A percentile compares a stretch with the other conserved stretches of the same genome.
phyloP scores from a whole-genome alignment of 1,284 basidiomycete species.

The Irpex lacteus region DNA sequence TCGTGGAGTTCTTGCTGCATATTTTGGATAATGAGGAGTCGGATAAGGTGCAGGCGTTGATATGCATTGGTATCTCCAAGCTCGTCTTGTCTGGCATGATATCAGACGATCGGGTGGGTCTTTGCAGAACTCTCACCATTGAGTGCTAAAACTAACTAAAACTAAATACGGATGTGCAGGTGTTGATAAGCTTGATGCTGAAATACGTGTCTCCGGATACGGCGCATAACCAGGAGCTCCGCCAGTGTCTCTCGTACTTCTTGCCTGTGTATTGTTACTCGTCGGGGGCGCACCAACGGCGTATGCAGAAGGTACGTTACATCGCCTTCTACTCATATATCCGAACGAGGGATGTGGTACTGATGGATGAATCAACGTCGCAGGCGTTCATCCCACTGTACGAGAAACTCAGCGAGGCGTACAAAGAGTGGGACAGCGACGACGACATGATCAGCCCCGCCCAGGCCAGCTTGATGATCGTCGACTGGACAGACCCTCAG shows the following conservation, averaged over 20 bases:
- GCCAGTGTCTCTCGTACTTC: slow-evolving; percentile 96
- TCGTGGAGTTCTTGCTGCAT: slow-evolving; percentile 76
- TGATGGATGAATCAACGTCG: too few relatives aligned
- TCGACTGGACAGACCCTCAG: slow-evolving; percentile 92
- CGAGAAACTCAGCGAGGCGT: slow-evolving; percentile 63
- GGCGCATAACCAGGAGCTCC: slow-evolving; percentile 78
- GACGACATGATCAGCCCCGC: slow-evolving; percentile 79
- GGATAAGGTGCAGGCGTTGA: slow-evolving; percentile 73
- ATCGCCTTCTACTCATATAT: too few relatives aligned
- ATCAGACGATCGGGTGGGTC: slow-evolving; percentile 71
- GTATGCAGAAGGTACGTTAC: slow-evolving; percentile 67
- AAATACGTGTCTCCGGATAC: slow-evolving; percentile 91
- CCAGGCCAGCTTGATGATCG: slow-evolving; percentile 82
- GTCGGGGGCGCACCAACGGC: slow-evolving; percentile 74
- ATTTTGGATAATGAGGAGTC: slow-evolving; percentile 76
- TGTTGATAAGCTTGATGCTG: slow-evolving; percentile 77
- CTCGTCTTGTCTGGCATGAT: slow-evolving; percentile 86
- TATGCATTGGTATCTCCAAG: slow-evolving; percentile 87
- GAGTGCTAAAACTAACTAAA: not conserved
- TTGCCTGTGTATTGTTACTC: slow-evolving; percentile 94
- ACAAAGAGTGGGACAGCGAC: slow-evolving; percentile 73
- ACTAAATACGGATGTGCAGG: slow-evolving; percentile 40
- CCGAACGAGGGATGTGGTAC: too few relatives aligned
- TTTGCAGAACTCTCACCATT: slow-evolving; percentile 20
- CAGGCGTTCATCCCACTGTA: slow-evolving; percentile 82